Conservation (phyloP, 768 basidiomycete species). For the Heimioporus sp. region DNA sequence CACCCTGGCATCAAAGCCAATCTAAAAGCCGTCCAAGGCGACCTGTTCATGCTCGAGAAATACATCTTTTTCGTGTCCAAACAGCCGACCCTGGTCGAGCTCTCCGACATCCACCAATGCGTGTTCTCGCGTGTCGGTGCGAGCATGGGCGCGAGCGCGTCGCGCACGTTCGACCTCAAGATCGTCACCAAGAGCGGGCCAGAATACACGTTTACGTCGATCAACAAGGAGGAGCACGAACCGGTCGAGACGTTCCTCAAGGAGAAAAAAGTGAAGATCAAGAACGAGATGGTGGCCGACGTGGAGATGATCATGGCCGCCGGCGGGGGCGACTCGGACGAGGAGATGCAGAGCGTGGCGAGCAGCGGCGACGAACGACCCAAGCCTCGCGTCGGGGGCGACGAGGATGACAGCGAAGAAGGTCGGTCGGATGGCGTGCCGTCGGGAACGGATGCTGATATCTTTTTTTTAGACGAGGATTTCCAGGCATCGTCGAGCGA, state of each 20-base stretch:
- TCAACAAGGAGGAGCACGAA: slow-evolving; percentile 95
- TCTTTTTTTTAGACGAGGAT: slow-evolving; percentile 65
- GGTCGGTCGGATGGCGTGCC: slow-evolving; percentile 38
- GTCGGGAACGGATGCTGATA: background rate
- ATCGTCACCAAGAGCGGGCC: slow-evolving; percentile 83
- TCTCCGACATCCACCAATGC: slow-evolving; percentile 85
- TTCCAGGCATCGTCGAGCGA: slow-evolving; percentile 87
- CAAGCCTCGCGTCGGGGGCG: slow-evolving; percentile 45
- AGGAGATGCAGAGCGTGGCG: slow-evolving; percentile 80
- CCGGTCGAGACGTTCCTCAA: slow-evolving; percentile 81
- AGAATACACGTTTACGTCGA: slow-evolving; percentile 87
- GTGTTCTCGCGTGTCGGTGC: slow-evolving; percentile 93
- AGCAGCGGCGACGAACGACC: slow-evolving; percentile 66
- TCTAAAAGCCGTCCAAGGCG: slow-evolving; percentile 94
- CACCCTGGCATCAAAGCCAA: slow-evolving; percentile 97
- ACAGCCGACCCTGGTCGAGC: slow-evolving; percentile 86
- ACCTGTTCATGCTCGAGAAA: slow-evolving; percentile 97
- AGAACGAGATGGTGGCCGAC: slow-evolving; percentile 94
- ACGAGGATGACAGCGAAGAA: slow-evolving; percentile 76
- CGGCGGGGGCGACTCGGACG: slow-evolving; percentile 66
- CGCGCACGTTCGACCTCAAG: slow-evolving; percentile 91
- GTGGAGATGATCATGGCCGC: slow-evolving; percentile 71
- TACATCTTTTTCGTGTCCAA: slow-evolving; percentile 98
- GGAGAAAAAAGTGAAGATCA: slow-evolving; percentile 89
- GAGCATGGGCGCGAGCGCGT: slow-evolving; percentile 75